Conservation (phyloP, 2,329 filamentous ascomycete species). For the Neonectria ditissima region DNA sequence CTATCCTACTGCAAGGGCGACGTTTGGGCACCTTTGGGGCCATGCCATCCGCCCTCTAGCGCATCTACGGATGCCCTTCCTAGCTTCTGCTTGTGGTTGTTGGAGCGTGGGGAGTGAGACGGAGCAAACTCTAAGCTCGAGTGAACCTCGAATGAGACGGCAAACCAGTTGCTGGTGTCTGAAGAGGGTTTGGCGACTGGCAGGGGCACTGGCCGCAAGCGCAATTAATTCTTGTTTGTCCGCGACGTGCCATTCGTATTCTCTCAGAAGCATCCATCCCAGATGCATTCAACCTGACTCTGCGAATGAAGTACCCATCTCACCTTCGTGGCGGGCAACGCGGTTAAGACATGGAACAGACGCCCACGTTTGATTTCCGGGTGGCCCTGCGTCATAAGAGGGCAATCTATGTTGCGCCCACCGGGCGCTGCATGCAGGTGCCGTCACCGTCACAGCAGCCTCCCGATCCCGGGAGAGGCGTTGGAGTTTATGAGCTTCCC, state of each 20-base stretch:
- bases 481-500: slow-evolving; percentile 19
- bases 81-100: slow-evolving; percentile 12
- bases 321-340: not conserved
- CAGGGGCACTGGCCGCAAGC: not conserved
- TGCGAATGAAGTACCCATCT: not conserved
- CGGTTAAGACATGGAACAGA: not conserved
- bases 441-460: slow-evolving; percentile 14
- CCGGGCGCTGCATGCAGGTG: slow-evolving; percentile 19
- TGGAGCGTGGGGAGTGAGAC: slow-evolving; percentile 21
- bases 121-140: slow-evolving; percentile 36
- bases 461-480: slow-evolving; percentile 26
- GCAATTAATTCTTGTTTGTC: not conserved
- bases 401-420: slow-evolving; percentile 4
- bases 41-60: slow-evolving; percentile 35
- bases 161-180: not conserved
- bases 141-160: slow-evolving; percentile 31
- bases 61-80: slow-evolving; percentile 24
- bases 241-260: not conserved
- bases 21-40: slow-evolving; percentile 34
- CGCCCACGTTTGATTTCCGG: slow-evolving; percentile 6
- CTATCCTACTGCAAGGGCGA: slow-evolving; percentile 41
- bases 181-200: not conserved
- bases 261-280: not conserved
- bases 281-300: not conserved
- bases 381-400: slow-evolving; percentile 23